These are phyloP conservation scores for Populus tomentosa DNA, from an alignment of 441 rosid species.

Conservation along the genomic window DNA sequence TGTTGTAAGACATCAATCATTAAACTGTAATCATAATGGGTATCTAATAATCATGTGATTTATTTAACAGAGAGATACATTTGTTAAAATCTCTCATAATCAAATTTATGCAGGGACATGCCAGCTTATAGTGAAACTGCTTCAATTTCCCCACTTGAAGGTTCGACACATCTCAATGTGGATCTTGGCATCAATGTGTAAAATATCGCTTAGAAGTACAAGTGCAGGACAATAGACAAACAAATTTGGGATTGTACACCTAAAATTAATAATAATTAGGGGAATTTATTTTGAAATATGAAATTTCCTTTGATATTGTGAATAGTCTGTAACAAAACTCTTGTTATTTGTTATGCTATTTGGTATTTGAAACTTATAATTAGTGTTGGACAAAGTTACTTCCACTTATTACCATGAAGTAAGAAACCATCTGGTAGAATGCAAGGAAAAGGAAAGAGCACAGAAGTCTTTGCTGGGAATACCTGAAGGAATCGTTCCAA, in stretches of 20 bases:
- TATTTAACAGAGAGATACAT: background rate
- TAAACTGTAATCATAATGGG: background rate
- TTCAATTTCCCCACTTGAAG: background rate
- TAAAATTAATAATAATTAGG: background rate
- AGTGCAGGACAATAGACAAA: background rate
- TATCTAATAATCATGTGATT: background rate
- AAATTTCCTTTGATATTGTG: background rate
- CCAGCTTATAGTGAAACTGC: background rate
- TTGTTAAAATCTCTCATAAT: background rate
- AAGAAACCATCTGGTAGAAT: background rate
- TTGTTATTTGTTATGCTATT: background rate
- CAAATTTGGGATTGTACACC: background rate
- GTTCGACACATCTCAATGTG: background rate
- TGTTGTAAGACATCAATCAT: background rate
- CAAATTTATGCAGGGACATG: background rate
- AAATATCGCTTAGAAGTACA: background rate
- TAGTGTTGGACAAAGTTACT: background rate
- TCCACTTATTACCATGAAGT: background rate
- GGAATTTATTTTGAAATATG: background rate
- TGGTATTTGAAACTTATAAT: background rate
- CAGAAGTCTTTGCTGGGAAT: background rate
- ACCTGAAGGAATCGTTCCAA: slow-evolving; percentile 98
- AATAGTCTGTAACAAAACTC: background rate
- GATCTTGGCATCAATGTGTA: background rate
- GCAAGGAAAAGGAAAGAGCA: background rate